Conservation (phyloP, 495 filamentous ascomycete species). For the Pseudomonodictys pantanalensis region DNA sequence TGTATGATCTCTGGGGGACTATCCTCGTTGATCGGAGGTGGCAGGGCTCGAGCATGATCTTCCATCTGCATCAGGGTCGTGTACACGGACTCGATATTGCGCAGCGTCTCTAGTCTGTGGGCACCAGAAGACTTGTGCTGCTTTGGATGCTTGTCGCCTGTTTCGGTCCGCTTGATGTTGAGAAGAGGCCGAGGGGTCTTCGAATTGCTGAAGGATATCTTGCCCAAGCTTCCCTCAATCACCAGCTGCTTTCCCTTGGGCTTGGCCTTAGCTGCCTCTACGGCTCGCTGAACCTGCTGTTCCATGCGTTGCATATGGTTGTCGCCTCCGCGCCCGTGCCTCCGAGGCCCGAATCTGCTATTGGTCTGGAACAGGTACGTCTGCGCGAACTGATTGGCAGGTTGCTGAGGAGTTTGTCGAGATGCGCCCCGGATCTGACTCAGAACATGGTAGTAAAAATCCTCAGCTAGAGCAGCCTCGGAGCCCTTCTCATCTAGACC, state of each 20-base stretch:
- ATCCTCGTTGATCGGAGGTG: conserved; percentile 61
- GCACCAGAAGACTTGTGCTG: conserved; percentile 45
- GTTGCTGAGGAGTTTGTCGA: conserved; percentile 83
- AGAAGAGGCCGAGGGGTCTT: conserved; percentile 93
- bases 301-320: conserved; percentile 99
- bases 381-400: conserved; percentile 91
- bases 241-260: conserved; percentile 98
- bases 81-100: conserved; percentile 84
- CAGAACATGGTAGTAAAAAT: conserved; percentile 98
- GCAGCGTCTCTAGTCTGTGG: conserved; percentile 78
- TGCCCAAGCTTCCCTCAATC: conserved; percentile 95
- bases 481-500: conserved; percentile 75
- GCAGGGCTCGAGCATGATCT: conserved; percentile 87
- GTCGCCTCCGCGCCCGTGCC: conserved; percentile 74
- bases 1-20: conserved; percentile 61
- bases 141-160: conserved; percentile 49
- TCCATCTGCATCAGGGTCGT: conserved; percentile 85
- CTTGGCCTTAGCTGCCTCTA: conserved; percentile 93
- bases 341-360: conserved; percentile 62
- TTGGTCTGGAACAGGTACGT: conserved; percentile 95
- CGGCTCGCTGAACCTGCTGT: conserved; percentile 94
- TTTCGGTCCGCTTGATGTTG: conserved; percentile 90
- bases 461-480: conserved; percentile 77
- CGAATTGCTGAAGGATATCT: conserved; percentile 98
- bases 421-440: conserved; percentile 86